Evolutionary conservation across 257 asterid species (phyloP), one percentile per base, ranked within the genome.

Genomic region (Plantago major): DNA sequence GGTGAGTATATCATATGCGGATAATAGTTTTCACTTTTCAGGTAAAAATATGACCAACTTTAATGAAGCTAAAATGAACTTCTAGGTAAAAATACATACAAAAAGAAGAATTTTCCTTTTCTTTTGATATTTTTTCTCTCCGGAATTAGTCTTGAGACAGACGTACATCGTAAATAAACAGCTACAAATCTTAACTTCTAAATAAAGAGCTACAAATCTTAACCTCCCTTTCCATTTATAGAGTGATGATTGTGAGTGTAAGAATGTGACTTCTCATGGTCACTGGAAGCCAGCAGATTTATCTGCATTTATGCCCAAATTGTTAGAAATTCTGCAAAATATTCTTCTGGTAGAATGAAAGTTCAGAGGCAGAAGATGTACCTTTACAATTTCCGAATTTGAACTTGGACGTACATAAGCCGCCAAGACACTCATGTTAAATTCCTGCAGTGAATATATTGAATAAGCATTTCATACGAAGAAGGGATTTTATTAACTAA

Each of bases 311-410:
- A 64, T 43, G 58, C 55, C 8, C 14, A 72, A 56, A 17, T 51
- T n/a, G 55, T 82, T 68, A 76, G 60, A 44, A 30, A 63, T 46
- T 58, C 6, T 2, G 0, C 30, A 46, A 14, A 51, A 55, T 48
- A 18, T n/a, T 45, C 3, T 11, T 37, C 54, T 13, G 33, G 11
- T 19, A 43, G 46, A 7, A 14, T 9, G 22, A 16, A 58, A 50
- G n/a, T 11, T 26, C 13, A 8, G 68, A 63, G 56, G 59, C 30
- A 46, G 8, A 49, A 42, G 14, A 11, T 33, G 16, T 40, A 87
- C 97, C 98, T 90, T 90, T 2, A 90, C 93, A 54, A 90, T 90
- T 81, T 90, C 91, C 10, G 90, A 82, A 64, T 78, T 78, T 60
- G 96, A 83, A 82, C 83, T 83, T 65, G 97, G 96, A 61, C 88